Conservation (phyloP, 805 yeast species). For the Komagataella ulmi region DNA sequence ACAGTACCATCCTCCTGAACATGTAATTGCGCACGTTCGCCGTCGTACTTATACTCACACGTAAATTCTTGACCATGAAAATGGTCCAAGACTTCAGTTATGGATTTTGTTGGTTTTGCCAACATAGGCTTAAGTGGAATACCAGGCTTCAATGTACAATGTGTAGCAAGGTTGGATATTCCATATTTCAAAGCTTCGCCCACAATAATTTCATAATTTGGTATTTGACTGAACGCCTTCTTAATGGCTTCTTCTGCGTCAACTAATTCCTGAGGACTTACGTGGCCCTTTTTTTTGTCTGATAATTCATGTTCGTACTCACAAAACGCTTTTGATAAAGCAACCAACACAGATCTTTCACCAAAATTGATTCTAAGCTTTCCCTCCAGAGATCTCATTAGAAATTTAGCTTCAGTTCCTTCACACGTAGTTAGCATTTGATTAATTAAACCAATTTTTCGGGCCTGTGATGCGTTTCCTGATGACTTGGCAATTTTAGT, state of each 20-base stretch:
- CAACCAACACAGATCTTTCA: conserved; percentile 78
- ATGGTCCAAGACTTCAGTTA: conserved; percentile 82
- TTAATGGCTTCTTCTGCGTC: conserved; percentile 68
- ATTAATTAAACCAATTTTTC: conserved; percentile 69
- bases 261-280: conserved; percentile 29
- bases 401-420: conserved; percentile 78
- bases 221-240: conserved; percentile 81
- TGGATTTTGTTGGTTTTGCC: conserved; percentile 93
- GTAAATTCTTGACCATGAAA: conserved; percentile 80
- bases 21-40: conserved; percentile 95
- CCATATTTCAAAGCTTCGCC: conserved; percentile 56
- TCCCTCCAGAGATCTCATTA: conserved; percentile 85
- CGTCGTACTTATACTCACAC: conserved; percentile 95
- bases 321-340: conserved; percentile 74
- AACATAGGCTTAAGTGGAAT: conserved; percentile 95
- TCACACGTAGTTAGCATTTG: conserved; percentile 77
- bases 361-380: conserved; percentile 89
- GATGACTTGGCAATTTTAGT: conserved; percentile 64
- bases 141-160: conserved; percentile 76
- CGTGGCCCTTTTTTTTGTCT: conserved; percentile 12
- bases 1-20: conserved; percentile 50
- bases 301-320: conserved; percentile 32
- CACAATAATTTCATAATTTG: conserved; percentile 78
- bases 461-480: conserved; percentile 73
- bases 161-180: conserved; percentile 45